Evolutionary conservation across 306 rosid species (phyloP), one percentile per base, ranked within the genome.

Genomic region (Acacia melanoxylon): DNA sequence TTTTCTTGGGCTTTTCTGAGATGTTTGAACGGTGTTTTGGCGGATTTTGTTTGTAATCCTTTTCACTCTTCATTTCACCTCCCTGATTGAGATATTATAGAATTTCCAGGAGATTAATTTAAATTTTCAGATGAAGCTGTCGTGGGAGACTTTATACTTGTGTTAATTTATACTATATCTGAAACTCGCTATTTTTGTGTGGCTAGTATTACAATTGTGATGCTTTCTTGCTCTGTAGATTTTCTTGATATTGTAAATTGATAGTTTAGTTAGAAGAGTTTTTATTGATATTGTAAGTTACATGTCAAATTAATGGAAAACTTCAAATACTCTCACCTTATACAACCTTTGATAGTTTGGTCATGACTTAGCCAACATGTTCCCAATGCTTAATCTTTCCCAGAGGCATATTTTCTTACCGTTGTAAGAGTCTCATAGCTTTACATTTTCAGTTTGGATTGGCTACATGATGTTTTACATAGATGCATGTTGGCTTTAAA

Each of bases 401-500:
- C 24, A 24, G 6, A 27, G 84, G 78, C 54, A 52, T 76, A 52
- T 61, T 52, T 61, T 22, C 44, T 17, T 54, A 8, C 52, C 7
- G 72, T 54, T 24, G 31, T n/a, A 71, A 70, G 58, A 52, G 63
- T 48, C 49, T 31, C 56, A 33, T 74, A 71, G 52, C 77, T 66
- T 25, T 24, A 33, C n/a, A 83, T 68, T 85, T 86, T 79, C 81
- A 66, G 58, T 83, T 52, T 84, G 58, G 77, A 62, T 80, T 84
- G 83, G 80, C 74, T 77, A 66, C 76, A 58, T 74, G 77, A 85
- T 63, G 70, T 87, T 89, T 84, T 46, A 75, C 67, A 27, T 80
- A 69, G 76, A 79, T 85, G 68, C 33, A 59, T 87, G 80, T 82
- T 90, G 86, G 68, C 80, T 89, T 27, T 27, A 27, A 27, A 27